phyloP scores from a whole-genome alignment of 495 filamentous ascomycete genomes.

The Tuber calosporum region DNA sequence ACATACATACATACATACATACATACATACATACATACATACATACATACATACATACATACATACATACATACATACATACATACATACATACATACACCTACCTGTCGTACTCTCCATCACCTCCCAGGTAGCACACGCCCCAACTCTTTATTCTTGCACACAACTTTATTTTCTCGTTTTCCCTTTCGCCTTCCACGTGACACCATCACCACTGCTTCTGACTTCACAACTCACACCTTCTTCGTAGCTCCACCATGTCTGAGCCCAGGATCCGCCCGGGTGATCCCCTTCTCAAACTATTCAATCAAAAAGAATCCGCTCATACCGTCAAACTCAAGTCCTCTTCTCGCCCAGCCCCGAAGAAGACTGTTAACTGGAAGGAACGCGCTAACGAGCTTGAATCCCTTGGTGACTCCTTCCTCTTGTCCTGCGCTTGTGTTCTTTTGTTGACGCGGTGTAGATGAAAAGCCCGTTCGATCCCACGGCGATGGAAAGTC shows the following conservation, averaged over 20 bases:
- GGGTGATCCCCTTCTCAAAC: conserved; percentile 36
- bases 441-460: not conserved
- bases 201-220: not conserved
- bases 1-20: too few species aligned
- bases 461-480: conserved; percentile 9
- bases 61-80: too few species aligned
- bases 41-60: too few species aligned
- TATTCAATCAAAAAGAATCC: conserved; percentile 36
- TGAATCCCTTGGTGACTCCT: conserved; percentile 26
- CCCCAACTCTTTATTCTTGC: not conserved
- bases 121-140: too few species aligned
- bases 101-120: too few species aligned
- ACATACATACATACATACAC: too few species aligned
- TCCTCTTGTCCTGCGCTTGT: not conserved
- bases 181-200: not conserved
- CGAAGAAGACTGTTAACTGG: conserved; percentile 34
- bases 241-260: not conserved
- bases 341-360: conserved; percentile 19
- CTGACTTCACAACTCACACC: not conserved
- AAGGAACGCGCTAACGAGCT: conserved; percentile 36
- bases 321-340: conserved; percentile 35
- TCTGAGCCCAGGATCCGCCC: conserved; percentile 15
- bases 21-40: too few species aligned
- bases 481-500: conserved; percentile 48
- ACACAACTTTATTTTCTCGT: not conserved